Percentiles rank a stretch among this genome's conserved stretches.
Evolutionary conservation across 2,329 filamentous ascomycete species (phyloP).

Genomic region (Capronia coronata): DNA sequence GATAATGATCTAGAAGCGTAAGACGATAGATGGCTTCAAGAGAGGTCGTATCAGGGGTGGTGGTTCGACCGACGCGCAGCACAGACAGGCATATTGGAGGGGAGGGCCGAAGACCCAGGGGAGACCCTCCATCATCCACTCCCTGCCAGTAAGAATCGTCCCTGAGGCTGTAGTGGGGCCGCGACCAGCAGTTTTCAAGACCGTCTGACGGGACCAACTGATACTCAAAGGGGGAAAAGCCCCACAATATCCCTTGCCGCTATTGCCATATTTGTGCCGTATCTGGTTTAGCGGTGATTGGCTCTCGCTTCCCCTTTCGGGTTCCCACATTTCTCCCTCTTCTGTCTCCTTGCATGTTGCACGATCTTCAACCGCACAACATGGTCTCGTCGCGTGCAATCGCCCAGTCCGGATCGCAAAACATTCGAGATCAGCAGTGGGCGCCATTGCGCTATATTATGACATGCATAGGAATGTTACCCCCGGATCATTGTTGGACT

Average conservation of each 20-base stretch:
- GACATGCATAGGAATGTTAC: background rate
- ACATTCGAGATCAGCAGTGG: background rate
- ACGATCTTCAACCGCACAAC: background rate
- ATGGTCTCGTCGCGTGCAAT: too few species aligned
- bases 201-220: background rate
- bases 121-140: too few species aligned
- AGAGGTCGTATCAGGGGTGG: background rate
- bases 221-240: background rate
- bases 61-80: too few species aligned
- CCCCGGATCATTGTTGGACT: background rate
- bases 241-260: background rate
- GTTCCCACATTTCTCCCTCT: conserved; percentile 4
- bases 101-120: background rate
- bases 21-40: background rate
- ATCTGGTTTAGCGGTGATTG: conserved; percentile 5
- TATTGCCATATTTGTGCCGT: background rate
- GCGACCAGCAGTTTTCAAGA: background rate
- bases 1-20: background rate
- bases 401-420: too few species aligned
- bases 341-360: background rate
- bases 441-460: background rate
- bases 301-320: conserved; percentile 9
- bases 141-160: too few species aligned
- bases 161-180: too few species aligned
- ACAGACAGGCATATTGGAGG: too few species aligned